A percentile compares a stretch with the other conserved stretches of the same genome.
phyloP scores from a whole-genome alignment of 2,329 filamentous ascomycete species.

The Fusarium sp. region DNA sequence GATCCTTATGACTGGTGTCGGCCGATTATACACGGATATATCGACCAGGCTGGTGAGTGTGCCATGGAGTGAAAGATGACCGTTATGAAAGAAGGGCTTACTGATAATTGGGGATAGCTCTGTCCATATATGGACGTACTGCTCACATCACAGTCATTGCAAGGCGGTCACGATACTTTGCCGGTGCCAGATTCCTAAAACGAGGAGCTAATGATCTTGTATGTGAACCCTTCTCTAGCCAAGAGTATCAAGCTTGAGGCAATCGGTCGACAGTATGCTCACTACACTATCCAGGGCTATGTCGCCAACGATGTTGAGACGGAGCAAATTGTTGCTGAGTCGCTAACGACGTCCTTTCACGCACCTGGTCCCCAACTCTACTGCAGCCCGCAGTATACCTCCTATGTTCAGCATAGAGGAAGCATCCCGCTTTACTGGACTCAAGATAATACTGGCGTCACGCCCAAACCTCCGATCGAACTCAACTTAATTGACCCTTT shows the following conservation, averaged over 20 bases:
- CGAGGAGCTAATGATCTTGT: constrained; percentile 89
- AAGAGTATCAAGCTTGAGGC: background rate
- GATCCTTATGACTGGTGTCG: constrained; percentile 96
- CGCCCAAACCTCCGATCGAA: constrained; percentile 95
- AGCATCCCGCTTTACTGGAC: constrained; percentile 98
- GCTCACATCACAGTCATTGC: constrained; percentile 96
- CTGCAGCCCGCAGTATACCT: constrained; percentile 91
- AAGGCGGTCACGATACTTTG: constrained; percentile 90
- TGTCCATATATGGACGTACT: constrained; percentile 87
- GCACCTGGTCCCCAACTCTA: constrained; percentile 87
- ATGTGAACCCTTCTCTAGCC: constrained; percentile 24
- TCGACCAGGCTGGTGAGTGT: constrained; percentile 79
- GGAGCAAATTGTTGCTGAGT: constrained; percentile 97
- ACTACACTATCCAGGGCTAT: constrained; percentile 70
- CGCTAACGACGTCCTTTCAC: constrained; percentile 94
- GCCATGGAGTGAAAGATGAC: background rate
- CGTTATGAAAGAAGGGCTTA: background rate
- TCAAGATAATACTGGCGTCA: constrained; percentile 94
- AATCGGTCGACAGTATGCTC: background rate
- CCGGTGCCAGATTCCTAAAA: constrained; percentile 93
- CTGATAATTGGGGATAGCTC: constrained; percentile 54
- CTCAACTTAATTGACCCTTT: constrained; percentile 96
- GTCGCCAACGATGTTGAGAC: constrained; percentile 99
- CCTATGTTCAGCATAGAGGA: constrained; percentile 95
- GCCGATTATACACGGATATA: constrained; percentile 94